A percentile compares a stretch with the other conserved stretches of the same genome.
phyloP scores from a whole-genome alignment of 257 asterid species.

The Capsicum baccatum region DNA sequence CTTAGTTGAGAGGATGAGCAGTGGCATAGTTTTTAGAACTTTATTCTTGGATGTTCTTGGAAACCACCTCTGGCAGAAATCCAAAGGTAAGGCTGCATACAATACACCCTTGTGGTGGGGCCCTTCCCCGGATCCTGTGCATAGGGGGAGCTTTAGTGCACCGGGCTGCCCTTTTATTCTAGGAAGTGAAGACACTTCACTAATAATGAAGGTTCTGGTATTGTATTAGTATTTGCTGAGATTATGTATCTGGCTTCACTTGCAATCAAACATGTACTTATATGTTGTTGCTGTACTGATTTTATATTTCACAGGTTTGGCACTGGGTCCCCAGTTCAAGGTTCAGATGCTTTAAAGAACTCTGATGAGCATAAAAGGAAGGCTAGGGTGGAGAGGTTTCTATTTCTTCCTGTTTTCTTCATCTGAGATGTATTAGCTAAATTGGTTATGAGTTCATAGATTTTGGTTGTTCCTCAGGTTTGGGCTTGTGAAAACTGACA shows the following conservation, averaged over 20 bases:
- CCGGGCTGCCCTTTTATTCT: background rate
- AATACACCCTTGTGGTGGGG: no score
- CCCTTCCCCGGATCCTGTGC: no score
- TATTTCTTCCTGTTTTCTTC: slow-evolving; percentile 13
- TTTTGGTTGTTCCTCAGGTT: slow-evolving; percentile 54
- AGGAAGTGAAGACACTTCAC: background rate
- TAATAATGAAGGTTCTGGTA: background rate
- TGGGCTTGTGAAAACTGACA: slow-evolving; percentile 61
- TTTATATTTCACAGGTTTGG: slow-evolving; percentile 68
- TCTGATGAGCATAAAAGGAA: slow-evolving; percentile 85
- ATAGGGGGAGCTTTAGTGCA: no score
- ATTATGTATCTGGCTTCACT: background rate
- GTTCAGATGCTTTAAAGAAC: slow-evolving; percentile 58
- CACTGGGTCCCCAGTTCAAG: slow-evolving; percentile 49
- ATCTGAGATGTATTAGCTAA: background rate
- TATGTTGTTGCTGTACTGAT: background rate
- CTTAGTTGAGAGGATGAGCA: background rate
- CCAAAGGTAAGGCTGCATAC: no score
- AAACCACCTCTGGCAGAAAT: no score
- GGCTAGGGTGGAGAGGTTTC: slow-evolving; percentile 96
- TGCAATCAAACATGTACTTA: background rate
- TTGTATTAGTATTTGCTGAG: background rate
- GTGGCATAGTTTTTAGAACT: background rate
- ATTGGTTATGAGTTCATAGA: background rate
- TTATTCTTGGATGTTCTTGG: background rate